Percentiles rank a stretch among this genome's conserved stretches.
phyloP scores from a whole-genome alignment of 495 filamentous ascomycete species.

The Podospora fimiseda region DNA sequence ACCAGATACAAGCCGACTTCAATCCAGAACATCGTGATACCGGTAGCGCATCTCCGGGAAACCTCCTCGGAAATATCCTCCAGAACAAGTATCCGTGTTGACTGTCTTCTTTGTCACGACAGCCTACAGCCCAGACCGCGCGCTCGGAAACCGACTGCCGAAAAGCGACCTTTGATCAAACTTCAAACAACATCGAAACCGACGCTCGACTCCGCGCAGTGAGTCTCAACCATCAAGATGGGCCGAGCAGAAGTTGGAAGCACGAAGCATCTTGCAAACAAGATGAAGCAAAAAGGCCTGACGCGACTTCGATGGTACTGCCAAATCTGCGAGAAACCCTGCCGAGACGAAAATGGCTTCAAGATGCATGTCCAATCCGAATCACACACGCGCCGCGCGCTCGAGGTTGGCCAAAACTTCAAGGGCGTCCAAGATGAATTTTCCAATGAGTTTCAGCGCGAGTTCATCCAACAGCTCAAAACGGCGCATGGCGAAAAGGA shows the following conservation, averaged over 20 bases:
- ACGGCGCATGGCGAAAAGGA: constrained; percentile 83
- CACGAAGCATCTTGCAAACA: constrained; percentile 80
- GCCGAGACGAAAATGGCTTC: constrained; percentile 68
- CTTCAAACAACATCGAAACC: background rate
- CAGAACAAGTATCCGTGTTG: too few relatives aligned
- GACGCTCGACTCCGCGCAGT: constrained; percentile 24
- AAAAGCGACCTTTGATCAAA: background rate
- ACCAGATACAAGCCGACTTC: too few relatives aligned
- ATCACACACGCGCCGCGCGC: constrained; percentile 77
- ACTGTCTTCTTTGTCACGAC: too few relatives aligned
- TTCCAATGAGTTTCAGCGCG: constrained; percentile 66
- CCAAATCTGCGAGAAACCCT: constrained; percentile 57
- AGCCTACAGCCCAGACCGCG: too few relatives aligned
- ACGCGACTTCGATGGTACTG: constrained; percentile 84
- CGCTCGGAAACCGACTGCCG: too few relatives aligned
- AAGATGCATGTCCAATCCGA: constrained; percentile 77
- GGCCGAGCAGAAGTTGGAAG: constrained; percentile 84
- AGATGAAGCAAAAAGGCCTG: constrained; percentile 83
- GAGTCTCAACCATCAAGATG: constrained; percentile 53
- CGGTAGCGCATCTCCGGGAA: too few relatives aligned
- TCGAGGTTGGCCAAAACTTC: constrained; percentile 77
- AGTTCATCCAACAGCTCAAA: constrained; percentile 68
- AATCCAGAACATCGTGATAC: too few relatives aligned
- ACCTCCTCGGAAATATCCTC: too few relatives aligned
- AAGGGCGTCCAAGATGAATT: constrained; percentile 68